Evolutionary conservation across 352 stramenopile genomes (phyloP).

Genomic region (Nothophytophthora sp.): DNA sequence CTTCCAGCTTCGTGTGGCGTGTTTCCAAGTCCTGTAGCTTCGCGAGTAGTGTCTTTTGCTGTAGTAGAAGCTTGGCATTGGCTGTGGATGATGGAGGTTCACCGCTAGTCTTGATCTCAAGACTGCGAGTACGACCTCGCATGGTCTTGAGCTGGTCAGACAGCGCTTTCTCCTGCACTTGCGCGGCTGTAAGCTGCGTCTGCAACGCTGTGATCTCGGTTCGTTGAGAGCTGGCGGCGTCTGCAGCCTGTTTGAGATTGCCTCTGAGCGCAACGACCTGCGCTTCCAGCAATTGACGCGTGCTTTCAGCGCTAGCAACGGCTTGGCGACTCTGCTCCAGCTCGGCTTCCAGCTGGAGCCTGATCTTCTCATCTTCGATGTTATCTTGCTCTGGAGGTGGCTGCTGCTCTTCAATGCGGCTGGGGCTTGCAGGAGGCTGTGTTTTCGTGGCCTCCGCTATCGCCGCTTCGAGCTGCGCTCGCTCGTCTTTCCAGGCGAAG

Average conservation of each 20-base stretch:
- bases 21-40: conserved; percentile 23
- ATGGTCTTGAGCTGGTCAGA: conserved; percentile 12
- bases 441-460: conserved; percentile 21
- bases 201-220: conserved; percentile 43
- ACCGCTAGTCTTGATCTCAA: conserved; percentile 16
- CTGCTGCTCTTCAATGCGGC: conserved; percentile 11
- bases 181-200: conserved; percentile 24
- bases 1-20: conserved; percentile 16
- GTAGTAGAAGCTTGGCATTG: conserved; percentile 19
- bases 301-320: conserved; percentile 9
- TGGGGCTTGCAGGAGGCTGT: conserved; percentile 17
- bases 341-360: conserved; percentile 22
- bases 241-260: conserved; percentile 22
- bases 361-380: conserved; percentile 25
- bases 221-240: conserved; percentile 33
- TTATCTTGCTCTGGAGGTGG: conserved; percentile 6
- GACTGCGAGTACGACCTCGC: conserved; percentile 11
- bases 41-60: conserved; percentile 26
- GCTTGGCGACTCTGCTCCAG: conserved; percentile 19
- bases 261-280: conserved; percentile 16
- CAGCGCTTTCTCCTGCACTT: conserved; percentile 10
- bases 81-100: conserved; percentile 14
- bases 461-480: conserved; percentile 17
- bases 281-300: conserved; percentile 5
- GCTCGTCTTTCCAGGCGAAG: conserved; percentile 34